These are phyloP conservation scores for Fusarium pseudograminearum DNA, from an alignment of 2,329 filamentous ascomycete species.

Conservation along the genomic window DNA sequence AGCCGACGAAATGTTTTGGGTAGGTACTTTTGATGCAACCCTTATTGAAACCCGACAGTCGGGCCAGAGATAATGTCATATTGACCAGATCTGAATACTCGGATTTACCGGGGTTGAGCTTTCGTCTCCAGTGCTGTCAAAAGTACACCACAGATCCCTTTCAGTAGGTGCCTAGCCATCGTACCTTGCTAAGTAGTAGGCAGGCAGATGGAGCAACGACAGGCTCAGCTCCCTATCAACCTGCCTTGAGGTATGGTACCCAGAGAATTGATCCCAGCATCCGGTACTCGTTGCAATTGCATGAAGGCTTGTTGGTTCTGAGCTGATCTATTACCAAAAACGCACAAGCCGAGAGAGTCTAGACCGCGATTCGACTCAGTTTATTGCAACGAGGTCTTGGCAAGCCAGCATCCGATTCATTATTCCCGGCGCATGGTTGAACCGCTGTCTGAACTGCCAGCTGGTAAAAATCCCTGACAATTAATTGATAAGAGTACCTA, in stretches of 20 bases:
- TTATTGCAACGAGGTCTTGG: conserved; percentile 5
- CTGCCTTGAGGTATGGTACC: background rate
- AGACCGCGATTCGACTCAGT: conserved; percentile 34
- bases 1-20: conserved; percentile 2
- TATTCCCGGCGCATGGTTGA: conserved; percentile 36
- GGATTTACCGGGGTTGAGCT: background rate
- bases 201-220: background rate
- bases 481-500: background rate
- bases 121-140: background rate
- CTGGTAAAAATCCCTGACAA: conserved; percentile 20
- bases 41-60: conserved; percentile 2
- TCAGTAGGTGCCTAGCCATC: background rate
- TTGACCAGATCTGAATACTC: background rate
- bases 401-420: conserved; percentile 7
- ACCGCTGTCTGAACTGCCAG: conserved; percentile 9
- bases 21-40: conserved; percentile 14
- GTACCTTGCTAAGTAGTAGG: too few relatives aligned
- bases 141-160: background rate
- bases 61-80: background rate
- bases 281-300: conserved; percentile 26
- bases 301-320: conserved; percentile 17
- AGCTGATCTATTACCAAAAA: conserved; percentile 34
- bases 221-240: background rate
- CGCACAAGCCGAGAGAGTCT: conserved; percentile 27
- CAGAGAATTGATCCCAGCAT: background rate